These are phyloP conservation scores for Yamadazyma scolyti DNA, from an alignment of 805 yeast genomes.

Conservation along the genomic window DNA sequence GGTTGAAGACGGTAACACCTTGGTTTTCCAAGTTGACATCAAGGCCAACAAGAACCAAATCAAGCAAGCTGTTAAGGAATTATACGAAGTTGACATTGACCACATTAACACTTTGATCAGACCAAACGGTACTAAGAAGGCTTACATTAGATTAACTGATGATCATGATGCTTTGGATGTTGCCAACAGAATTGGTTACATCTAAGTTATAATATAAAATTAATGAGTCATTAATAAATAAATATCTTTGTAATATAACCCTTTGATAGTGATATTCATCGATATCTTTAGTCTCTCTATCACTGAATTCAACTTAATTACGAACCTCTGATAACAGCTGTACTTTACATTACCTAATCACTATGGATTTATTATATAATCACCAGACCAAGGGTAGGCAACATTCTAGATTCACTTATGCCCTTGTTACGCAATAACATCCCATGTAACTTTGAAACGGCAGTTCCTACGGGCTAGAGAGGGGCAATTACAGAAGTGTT, in stretches of 20 bases:
- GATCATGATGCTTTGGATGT: constrained; percentile 99
- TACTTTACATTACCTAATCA: too few relatives aligned
- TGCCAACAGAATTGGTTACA: constrained; percentile 99
- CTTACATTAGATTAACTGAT: constrained; percentile 97
- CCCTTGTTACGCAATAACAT: background rate
- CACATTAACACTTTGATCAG: constrained; percentile 95
- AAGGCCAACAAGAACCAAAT: constrained; percentile 98
- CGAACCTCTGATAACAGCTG: too few relatives aligned
- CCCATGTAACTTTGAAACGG: background rate
- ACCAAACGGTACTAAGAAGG: constrained; percentile 99
- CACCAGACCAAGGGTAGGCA: too few relatives aligned
- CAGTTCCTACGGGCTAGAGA: too few relatives aligned
- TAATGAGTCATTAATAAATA: constrained; percentile 12
- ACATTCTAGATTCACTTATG: too few relatives aligned
- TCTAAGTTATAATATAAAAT: constrained; percentile 40
- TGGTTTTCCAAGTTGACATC: constrained; percentile 96
- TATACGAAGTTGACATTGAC: constrained; percentile 92
- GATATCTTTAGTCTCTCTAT: too few relatives aligned
- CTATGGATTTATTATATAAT: too few relatives aligned
- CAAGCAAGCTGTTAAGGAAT: constrained; percentile 96
- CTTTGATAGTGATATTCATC: too few relatives aligned
- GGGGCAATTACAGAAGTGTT: too few relatives aligned
- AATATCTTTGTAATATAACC: constrained; percentile 5
- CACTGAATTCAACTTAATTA: too few relatives aligned
- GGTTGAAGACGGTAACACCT: constrained; percentile 99